phyloP scores from a whole-genome alignment of 2,329 filamentous ascomycete genomes.

The Verticillium zaregamsianum region DNA sequence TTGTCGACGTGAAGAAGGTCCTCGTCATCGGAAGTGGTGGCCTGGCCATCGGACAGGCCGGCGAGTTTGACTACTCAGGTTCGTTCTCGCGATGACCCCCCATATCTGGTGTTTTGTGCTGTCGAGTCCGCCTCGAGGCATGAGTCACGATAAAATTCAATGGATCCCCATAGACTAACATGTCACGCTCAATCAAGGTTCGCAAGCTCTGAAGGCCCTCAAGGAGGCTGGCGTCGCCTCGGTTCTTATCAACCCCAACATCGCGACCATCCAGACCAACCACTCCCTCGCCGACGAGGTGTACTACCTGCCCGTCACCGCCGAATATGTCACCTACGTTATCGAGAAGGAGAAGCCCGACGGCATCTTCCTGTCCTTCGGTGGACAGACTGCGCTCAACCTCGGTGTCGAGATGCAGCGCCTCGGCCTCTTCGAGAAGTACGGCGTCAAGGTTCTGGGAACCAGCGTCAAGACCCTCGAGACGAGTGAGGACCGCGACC shows the following conservation, averaged over 20 bases:
- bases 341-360: slow-evolving; percentile 95
- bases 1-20: slow-evolving; percentile 93
- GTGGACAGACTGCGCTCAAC: slow-evolving; percentile 95
- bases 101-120: not conserved
- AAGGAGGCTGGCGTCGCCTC: slow-evolving; percentile 92
- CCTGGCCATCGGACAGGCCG: slow-evolving; percentile 93
- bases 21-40: slow-evolving; percentile 94
- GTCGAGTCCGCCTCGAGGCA: not conserved
- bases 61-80: slow-evolving; percentile 99
- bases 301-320: slow-evolving; percentile 96
- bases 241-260: slow-evolving; percentile 95
- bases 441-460: slow-evolving; percentile 91
- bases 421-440: slow-evolving; percentile 91
- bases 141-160: slow-evolving; percentile 18
- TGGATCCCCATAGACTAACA: slow-evolving; percentile 7
- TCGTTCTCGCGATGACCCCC: slow-evolving; percentile 29
- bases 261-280: slow-evolving; percentile 96
- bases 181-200: slow-evolving; percentile 52
- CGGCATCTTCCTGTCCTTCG: slow-evolving; percentile 95
- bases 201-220: slow-evolving; percentile 92
- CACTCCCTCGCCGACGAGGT: slow-evolving; percentile 95
- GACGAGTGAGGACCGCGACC: slow-evolving; percentile 90
- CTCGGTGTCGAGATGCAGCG: slow-evolving; percentile 96
- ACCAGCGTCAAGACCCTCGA: slow-evolving; percentile 93
- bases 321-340: slow-evolving; percentile 95